A percentile compares a stretch with the other conserved stretches of the same genome.
These are phyloP conservation scores for Lepidium sativum DNA, from an alignment of 345 rosid genomes.

Conservation along the genomic window DNA sequence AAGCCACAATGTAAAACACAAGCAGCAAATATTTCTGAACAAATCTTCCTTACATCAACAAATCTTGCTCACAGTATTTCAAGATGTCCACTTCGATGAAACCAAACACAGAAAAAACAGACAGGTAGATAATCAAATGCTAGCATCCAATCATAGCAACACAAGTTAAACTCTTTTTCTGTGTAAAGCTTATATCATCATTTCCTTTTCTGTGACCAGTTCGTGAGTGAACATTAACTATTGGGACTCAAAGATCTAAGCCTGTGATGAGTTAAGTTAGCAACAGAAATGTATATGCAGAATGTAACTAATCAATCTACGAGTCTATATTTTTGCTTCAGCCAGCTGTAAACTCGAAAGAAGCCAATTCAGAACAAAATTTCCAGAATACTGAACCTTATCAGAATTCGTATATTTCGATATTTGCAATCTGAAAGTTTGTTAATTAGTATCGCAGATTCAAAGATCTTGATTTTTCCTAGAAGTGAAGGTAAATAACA, in stretches of 20 bases:
- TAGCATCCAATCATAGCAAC: not conserved
- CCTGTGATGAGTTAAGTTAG: not conserved
- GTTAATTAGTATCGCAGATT: not conserved
- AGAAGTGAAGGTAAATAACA: not conserved
- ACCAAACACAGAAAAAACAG: not conserved
- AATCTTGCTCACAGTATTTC: not conserved
- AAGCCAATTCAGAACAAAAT: not conserved
- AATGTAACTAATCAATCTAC: not conserved
- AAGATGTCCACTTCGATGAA: not conserved
- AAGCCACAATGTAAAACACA: not conserved
- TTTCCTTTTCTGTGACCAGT: not conserved
- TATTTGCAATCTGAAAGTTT: not conserved
- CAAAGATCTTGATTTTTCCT: not conserved
- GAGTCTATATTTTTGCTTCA: not conserved
- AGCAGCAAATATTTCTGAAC: not conserved
- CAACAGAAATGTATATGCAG: not conserved
- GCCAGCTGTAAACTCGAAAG: not conserved
- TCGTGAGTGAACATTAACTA: too few relatives aligned
- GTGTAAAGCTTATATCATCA: not conserved
- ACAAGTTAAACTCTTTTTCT: not conserved
- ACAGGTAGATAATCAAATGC: not conserved
- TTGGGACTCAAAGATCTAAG: not conserved
- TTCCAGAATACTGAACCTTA: not conserved
- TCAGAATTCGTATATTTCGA: not conserved
- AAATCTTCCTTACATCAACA: too few relatives aligned